Conservation (phyloP, 371 early-diverging fungal genomes). For the Lichtheimia hyalospora region DNA sequence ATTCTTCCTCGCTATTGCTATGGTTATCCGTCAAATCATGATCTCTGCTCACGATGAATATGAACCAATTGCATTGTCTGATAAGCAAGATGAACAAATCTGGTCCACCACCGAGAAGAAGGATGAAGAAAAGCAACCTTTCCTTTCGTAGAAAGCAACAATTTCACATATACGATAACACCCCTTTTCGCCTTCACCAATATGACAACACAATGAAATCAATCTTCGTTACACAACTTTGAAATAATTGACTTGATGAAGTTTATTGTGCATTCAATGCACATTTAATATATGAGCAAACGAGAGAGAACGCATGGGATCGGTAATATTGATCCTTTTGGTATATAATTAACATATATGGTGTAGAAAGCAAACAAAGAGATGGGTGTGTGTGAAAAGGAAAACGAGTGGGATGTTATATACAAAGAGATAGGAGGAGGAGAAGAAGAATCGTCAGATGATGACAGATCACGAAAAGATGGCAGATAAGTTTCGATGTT, state of each 20-base stretch:
- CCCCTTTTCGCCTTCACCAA: no score
- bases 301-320: background rate
- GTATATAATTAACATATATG: no score
- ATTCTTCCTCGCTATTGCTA: slow-evolving; percentile 24
- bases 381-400: no score
- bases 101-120: background rate
- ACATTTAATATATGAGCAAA: background rate
- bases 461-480: background rate
- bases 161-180: no score
- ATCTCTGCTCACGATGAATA: slow-evolving; percentile 11
- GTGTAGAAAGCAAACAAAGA: no score
- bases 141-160: no score
- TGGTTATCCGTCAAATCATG: slow-evolving; percentile 30
- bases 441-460: background rate
- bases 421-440: background rate
- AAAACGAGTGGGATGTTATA: background rate
- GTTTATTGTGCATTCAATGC: background rate
- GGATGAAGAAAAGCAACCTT: no score
- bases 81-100: background rate
- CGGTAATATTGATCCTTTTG: no score
- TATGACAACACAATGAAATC: background rate
- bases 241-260: background rate
- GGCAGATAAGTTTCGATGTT: background rate
- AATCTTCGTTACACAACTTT: background rate
- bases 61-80: slow-evolving; percentile 12